Conservation (phyloP, 352 stramenopile species). For the Phytophthora citricola region DNA sequence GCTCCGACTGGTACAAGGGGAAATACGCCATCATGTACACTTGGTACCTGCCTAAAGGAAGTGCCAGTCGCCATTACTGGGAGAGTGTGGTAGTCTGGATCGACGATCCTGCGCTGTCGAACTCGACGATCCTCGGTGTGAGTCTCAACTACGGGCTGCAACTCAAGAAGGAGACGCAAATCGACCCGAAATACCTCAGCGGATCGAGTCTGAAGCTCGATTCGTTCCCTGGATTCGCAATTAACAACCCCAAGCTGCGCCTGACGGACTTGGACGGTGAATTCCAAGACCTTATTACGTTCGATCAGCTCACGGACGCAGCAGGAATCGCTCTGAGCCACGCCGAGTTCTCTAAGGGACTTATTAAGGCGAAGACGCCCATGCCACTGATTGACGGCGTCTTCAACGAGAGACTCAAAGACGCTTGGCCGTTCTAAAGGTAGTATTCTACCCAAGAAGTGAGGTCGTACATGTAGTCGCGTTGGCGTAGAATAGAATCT, state of each 20-base stretch:
- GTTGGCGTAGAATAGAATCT: too few relatives aligned
- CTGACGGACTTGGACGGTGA: not conserved
- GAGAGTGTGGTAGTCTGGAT: constrained; percentile 1
- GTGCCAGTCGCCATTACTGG: not conserved
- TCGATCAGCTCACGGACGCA: not conserved
- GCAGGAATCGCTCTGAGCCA: constrained; percentile 1
- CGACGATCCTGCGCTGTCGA: not conserved
- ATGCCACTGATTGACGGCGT: not conserved
- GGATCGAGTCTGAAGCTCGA: not conserved
- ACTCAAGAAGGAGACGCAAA: not conserved
- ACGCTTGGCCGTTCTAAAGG: not conserved
- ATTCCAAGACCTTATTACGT: not conserved
- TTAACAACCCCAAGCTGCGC: not conserved
- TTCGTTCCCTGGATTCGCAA: not conserved
- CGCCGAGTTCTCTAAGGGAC: not conserved
- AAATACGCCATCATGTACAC: constrained; percentile 9
- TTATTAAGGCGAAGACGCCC: not conserved
- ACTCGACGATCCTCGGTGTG: constrained; percentile 1
- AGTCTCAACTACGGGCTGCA: not conserved
- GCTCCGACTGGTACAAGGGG: not conserved
- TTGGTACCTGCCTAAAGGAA: constrained; percentile 2
- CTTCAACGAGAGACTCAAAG: not conserved
- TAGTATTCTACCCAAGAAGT: not conserved
- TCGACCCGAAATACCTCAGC: not conserved
- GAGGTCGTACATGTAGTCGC: too few relatives aligned